Percentiles rank a stretch among this genome's conserved stretches.
Conservation (phyloP, 2,329 filamentous ascomycete genomes). For the Xylariaceae sp. region DNA sequence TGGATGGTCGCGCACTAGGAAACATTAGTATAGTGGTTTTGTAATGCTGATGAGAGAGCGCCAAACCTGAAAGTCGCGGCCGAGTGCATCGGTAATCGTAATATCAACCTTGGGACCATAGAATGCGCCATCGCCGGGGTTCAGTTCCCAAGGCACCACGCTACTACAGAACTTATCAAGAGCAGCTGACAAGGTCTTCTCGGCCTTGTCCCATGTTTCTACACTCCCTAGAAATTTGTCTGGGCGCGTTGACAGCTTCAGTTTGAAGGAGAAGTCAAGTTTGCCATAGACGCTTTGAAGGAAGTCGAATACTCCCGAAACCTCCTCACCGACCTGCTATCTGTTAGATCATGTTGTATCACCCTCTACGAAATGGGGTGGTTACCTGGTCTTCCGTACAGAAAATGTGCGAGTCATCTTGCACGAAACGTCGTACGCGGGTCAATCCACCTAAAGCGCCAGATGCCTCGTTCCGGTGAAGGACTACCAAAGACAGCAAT, state of each 20-base stretch:
- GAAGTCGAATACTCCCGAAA: conserved; percentile 71
- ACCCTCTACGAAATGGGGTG: neutral
- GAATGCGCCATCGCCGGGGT: conserved; percentile 95
- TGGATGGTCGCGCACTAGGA: conserved; percentile 93
- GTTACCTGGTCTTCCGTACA: conserved; percentile 62
- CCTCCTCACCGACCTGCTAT: conserved; percentile 22
- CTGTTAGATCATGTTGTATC: neutral
- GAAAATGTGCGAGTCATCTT: conserved; percentile 92
- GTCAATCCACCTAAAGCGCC: conserved; percentile 83
- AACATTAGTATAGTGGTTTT: conserved; percentile 41
- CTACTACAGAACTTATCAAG: conserved; percentile 72
- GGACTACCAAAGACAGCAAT: conserved; percentile 48
- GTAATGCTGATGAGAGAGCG: neutral
- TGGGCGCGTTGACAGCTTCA: conserved; percentile 27
- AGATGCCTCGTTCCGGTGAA: conserved; percentile 87
- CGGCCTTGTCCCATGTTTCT: conserved; percentile 88
- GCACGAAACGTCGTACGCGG: conserved; percentile 84
- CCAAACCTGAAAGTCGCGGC: conserved; percentile 61
- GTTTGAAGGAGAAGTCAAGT: conserved; percentile 83
- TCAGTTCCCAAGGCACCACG: conserved; percentile 82
- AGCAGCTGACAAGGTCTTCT: conserved; percentile 78
- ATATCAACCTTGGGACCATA: conserved; percentile 99
- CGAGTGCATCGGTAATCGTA: conserved; percentile 86
- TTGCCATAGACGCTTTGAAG: conserved; percentile 75
- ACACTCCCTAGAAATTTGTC: conserved; percentile 46